Evolutionary conservation across 371 early-diverging fungal species (phyloP).

Genomic region (Mucor saturninus): DNA sequence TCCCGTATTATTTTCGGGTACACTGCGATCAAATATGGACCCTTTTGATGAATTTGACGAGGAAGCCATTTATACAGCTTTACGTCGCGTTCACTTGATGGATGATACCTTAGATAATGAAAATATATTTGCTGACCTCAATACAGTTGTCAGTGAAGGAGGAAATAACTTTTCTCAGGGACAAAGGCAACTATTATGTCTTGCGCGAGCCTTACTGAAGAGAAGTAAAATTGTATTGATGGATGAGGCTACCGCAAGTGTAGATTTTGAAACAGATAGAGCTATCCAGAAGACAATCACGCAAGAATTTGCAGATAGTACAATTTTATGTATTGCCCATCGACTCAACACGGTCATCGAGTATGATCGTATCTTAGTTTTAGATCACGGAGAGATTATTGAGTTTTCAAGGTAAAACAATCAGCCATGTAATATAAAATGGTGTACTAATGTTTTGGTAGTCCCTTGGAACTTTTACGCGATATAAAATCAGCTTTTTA

Average conservation of each 20-base stretch:
- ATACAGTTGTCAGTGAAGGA: slow-evolving; percentile 59
- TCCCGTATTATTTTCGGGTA: slow-evolving; percentile 70
- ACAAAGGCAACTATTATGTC: slow-evolving; percentile 81
- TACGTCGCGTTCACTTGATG: slow-evolving; percentile 60
- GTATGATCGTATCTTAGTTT: slow-evolving; percentile 50
- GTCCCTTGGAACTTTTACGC: slow-evolving; percentile 58
- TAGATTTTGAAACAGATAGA: slow-evolving; percentile 70
- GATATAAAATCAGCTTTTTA: slow-evolving; percentile 55
- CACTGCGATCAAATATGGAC: slow-evolving; percentile 70
- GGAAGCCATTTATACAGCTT: slow-evolving; percentile 69
- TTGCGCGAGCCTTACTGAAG: slow-evolving; percentile 79
- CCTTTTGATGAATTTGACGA: slow-evolving; percentile 66
- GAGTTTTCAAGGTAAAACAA: slow-evolving; percentile 42
- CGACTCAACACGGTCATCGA: slow-evolving; percentile 63
- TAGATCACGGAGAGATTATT: slow-evolving; percentile 44
- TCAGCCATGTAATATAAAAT: not conserved
- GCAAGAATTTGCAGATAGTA: slow-evolving; percentile 62
- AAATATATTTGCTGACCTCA: slow-evolving; percentile 31
- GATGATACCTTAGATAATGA: slow-evolving; percentile 15
- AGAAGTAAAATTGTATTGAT: slow-evolving; percentile 55
- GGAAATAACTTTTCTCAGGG: slow-evolving; percentile 84
- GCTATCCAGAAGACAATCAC: slow-evolving; percentile 66
- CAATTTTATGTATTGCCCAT: slow-evolving; percentile 75
- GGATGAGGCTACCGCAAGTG: slow-evolving; percentile 66
- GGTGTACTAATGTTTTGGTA: slow-evolving; percentile 7